Percentiles rank a stretch among this genome's conserved stretches.
These are phyloP conservation scores for Prunus kanzakura DNA, from an alignment of 306 rosid genomes.

Conservation along the genomic window DNA sequence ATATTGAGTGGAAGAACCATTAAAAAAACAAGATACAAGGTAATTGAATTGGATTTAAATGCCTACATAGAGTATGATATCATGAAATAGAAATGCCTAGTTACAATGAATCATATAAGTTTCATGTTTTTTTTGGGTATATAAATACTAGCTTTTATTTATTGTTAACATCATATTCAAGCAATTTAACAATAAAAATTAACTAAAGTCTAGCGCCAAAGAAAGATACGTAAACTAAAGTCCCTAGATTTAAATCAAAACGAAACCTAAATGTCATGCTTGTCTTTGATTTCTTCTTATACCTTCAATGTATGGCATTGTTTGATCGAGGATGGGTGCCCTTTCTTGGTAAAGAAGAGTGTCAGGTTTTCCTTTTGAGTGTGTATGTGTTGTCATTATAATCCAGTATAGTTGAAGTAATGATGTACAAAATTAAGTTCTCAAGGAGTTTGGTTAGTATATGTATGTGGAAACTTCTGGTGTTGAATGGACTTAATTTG, in stretches of 20 bases:
- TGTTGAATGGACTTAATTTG: neutral
- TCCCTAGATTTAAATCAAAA: neutral
- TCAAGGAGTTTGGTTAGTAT: neutral
- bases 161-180: too few relatives aligned
- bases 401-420: too few relatives aligned
- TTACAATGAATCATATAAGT: neutral
- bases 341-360: too few relatives aligned
- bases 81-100: neutral
- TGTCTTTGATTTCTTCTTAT: too few relatives aligned
- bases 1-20: neutral
- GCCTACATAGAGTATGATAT: neutral
- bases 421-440: too few relatives aligned
- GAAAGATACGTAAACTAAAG: neutral
- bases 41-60: neutral
- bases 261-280: neutral
- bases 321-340: neutral
- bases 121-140: neutral
- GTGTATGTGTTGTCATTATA: too few relatives aligned
- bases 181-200: neutral
- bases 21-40: neutral
- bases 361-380: too few relatives aligned
- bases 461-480: neutral
- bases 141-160: too few relatives aligned
- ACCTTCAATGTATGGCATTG: too few relatives aligned
- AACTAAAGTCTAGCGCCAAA: neutral